A percentile compares a stretch with the other conserved stretches of the same genome.
Conservation (phyloP, 164 flowering plant genomes). For the Kalanchoe fedtschenkoi region DNA sequence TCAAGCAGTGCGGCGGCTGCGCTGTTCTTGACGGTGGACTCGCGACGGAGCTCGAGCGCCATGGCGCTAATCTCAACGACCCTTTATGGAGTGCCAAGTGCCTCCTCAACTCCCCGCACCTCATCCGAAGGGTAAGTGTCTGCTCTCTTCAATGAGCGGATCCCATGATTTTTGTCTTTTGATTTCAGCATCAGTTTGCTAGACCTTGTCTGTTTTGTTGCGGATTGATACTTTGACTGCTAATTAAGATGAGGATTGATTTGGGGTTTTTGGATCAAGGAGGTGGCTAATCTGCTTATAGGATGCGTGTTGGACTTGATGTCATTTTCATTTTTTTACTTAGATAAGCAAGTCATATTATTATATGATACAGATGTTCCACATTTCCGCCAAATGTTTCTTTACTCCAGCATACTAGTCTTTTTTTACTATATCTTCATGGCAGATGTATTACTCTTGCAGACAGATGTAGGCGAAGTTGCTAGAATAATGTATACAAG, state of each 20-base stretch:
- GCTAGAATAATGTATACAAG: too few relatives aligned
- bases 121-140: not conserved
- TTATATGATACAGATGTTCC: not conserved
- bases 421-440: not conserved
- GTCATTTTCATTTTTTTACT: not conserved
- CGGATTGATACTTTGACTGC: too few relatives aligned
- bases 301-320: too few relatives aligned
- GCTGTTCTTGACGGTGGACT: constrained; percentile 1
- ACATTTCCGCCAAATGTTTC: not conserved
- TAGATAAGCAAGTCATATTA: not conserved
- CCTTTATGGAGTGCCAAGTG: constrained; percentile 6
- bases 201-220: not conserved
- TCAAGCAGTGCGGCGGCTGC: not conserved
- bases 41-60: constrained; percentile 1
- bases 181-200: not conserved
- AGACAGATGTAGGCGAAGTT: too few relatives aligned
- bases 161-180: not conserved
- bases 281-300: too few relatives aligned
- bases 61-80: constrained; percentile 6
- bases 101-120: not conserved
- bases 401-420: not conserved
- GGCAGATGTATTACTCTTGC: not conserved
- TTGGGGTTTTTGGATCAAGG: too few relatives aligned
- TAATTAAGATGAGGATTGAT: too few relatives aligned
- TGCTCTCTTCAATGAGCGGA: too few relatives aligned